These are phyloP conservation scores for Alternaria triticina DNA, from an alignment of 2,329 filamentous ascomycete genomes.

Conservation along the genomic window DNA sequence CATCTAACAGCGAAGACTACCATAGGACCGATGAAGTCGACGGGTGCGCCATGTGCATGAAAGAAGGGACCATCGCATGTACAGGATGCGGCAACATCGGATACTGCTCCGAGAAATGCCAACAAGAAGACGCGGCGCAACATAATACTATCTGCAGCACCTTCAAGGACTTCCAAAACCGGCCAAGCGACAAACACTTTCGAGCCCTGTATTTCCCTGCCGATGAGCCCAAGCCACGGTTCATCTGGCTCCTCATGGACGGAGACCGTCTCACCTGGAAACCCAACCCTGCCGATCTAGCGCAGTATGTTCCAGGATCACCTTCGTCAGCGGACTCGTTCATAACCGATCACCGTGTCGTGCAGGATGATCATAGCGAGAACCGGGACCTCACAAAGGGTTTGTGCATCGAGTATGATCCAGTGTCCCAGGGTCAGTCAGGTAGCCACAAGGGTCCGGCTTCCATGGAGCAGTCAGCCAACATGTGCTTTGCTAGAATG, in stretches of 20 bases:
- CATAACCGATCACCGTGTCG: background rate
- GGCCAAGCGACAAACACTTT: background rate
- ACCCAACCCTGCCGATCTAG: background rate
- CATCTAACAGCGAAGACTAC: background rate
- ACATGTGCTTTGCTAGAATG: background rate
- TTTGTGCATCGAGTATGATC: background rate
- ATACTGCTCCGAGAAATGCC: background rate
- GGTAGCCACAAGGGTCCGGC: background rate
- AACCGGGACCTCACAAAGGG: background rate
- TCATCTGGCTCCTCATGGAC: background rate
- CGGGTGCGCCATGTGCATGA: background rate
- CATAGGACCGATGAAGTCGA: background rate
- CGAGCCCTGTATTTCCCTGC: background rate
- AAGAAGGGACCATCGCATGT: background rate
- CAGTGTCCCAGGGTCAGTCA: background rate
- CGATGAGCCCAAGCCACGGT: background rate
- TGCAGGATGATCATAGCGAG: background rate
- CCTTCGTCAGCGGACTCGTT: background rate
- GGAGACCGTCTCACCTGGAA: background rate
- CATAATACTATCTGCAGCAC: background rate
- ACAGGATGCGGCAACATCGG: background rate
- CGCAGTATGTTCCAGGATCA: background rate
- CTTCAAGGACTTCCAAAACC: background rate
- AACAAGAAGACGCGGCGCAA: background rate
- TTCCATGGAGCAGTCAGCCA: background rate